Conservation (phyloP, 371 early-diverging fungal genomes). For the Zopfochytrium polystomum region DNA sequence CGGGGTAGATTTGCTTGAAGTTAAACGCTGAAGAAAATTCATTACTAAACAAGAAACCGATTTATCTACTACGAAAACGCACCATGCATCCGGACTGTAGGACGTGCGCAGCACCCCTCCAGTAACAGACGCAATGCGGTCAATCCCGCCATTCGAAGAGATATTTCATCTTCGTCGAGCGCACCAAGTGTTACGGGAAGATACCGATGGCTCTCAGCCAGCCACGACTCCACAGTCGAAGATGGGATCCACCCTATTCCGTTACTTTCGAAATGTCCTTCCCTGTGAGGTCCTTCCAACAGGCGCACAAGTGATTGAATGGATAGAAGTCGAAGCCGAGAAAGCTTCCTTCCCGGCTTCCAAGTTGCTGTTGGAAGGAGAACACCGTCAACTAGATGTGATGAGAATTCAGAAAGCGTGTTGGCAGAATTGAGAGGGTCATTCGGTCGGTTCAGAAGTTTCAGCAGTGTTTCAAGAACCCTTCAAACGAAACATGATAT, state of each 20-base stretch:
- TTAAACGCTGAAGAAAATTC: constrained; percentile 27
- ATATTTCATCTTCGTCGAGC: constrained; percentile 45
- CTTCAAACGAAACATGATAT: constrained; percentile 2
- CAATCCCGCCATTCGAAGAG: constrained; percentile 25
- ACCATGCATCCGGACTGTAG: constrained; percentile 21
- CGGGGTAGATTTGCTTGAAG: constrained; percentile 47
- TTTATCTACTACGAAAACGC: neutral
- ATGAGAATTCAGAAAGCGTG: constrained; percentile 4
- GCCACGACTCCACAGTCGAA: neutral
- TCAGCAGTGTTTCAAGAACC: constrained; percentile 22
- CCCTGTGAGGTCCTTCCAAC: too few relatives aligned
- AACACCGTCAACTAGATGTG: neutral
- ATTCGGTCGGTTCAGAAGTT: constrained; percentile 8
- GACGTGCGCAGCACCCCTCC: neutral
- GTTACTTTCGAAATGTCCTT: too few relatives aligned
- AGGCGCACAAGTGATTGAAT: too few relatives aligned
- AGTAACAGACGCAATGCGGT: constrained; percentile 25
- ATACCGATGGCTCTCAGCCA: constrained; percentile 10
- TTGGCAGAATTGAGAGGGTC: constrained; percentile 24
- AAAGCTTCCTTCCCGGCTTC: neutral
- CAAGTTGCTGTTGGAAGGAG: neutral
- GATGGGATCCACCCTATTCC: constrained; percentile 11
- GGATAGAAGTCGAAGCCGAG: neutral
- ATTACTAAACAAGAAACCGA: too few relatives aligned
- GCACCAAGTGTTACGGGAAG: constrained; percentile 18